Evolutionary conservation across 1,284 basidiomycete species (phyloP), one percentile per base, ranked within the genome.

Genomic region (Exobasidium rhododendri): DNA sequence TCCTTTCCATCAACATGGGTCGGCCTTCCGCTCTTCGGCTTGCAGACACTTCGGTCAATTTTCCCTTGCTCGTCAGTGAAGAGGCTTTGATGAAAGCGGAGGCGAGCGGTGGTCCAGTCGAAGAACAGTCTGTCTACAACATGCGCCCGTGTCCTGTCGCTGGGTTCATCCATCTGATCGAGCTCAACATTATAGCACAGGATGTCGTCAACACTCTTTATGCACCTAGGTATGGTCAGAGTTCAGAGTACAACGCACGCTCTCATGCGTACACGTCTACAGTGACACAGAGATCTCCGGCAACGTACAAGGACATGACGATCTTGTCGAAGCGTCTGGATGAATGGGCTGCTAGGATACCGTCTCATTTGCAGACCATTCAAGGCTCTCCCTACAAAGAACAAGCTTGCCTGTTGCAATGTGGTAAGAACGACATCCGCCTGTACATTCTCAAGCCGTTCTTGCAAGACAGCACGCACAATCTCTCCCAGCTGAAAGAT

Each of bases 401-500:
- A 22, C 71, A 70, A 51, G 66, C 67, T 11, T 71, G 64, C 0
- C 20, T 75, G 40, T 58, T 75, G 44, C 62, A 63, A 55, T 74
- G 70, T 31, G 73, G 68, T 26, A 65, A 62, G 10, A 63, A 71
- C 52, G 70, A 75, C 45, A 65, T 75, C 28, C 65, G 70, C 1
- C 65, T 75, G 22, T 75, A 75, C 62, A 75, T 72, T 50, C 66
- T 71, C 64, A 75, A 74, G 62, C 73, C 72, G 2, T 73, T 75
- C 55, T 53, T 74, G 35, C 59, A 69, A 44, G 65, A 71, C 17
- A 17, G 7, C 17, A 40, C 7, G 35, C 35, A 7, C 17, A 10
- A 7, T 40, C 17, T 40, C 17, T 14, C 26, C 13, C 35, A 35
- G n/a, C 24, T 17, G 11, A 24, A 20, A 14, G 57, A 20, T 24